A percentile compares a stretch with the other conserved stretches of the same genome.
These are phyloP conservation scores for Coniochaeta sp. DNA, from an alignment of 2,329 filamentous ascomycete species.

Conservation along the genomic window DNA sequence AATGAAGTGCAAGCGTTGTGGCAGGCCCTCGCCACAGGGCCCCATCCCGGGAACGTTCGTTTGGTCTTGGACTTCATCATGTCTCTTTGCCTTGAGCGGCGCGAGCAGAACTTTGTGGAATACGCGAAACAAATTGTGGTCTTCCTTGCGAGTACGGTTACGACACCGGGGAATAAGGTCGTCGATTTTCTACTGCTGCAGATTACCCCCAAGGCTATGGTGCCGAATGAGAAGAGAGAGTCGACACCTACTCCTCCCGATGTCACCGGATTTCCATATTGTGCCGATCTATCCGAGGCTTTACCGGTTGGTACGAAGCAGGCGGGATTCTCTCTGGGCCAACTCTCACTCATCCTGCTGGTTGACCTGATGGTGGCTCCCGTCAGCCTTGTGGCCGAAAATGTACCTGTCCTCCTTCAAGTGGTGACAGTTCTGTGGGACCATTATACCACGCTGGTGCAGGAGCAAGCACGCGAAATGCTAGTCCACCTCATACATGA, in stretches of 20 bases:
- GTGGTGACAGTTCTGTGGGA: constrained; percentile 95
- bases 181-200: constrained; percentile 90
- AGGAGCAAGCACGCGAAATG: constrained; percentile 96
- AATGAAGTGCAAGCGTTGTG: constrained; percentile 97
- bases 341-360: constrained; percentile 84
- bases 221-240: constrained; percentile 75
- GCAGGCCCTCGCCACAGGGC: constrained; percentile 91
- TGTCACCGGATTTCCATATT: constrained; percentile 71
- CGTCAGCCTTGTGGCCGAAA: constrained; percentile 69
- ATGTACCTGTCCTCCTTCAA: constrained; percentile 79
- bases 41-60: constrained; percentile 88
- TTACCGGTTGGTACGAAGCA: constrained; percentile 87
- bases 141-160: constrained; percentile 75
- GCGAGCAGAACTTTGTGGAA: constrained; percentile 96
- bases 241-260: constrained; percentile 65
- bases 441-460: constrained; percentile 88
- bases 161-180: constrained; percentile 75
- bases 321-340: constrained; percentile 83
- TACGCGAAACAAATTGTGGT: constrained; percentile 98
- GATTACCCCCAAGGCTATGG: constrained; percentile 94
- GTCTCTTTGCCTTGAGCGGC: constrained; percentile 80
- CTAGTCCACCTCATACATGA: constrained; percentile 96
- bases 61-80: constrained; percentile 96
- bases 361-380: constrained; percentile 96
- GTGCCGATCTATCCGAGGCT: constrained; percentile 73